A percentile compares a stretch with the other conserved stretches of the same genome.
phyloP scores from a whole-genome alignment of 306 rosid species.

The Rosa multiflora region DNA sequence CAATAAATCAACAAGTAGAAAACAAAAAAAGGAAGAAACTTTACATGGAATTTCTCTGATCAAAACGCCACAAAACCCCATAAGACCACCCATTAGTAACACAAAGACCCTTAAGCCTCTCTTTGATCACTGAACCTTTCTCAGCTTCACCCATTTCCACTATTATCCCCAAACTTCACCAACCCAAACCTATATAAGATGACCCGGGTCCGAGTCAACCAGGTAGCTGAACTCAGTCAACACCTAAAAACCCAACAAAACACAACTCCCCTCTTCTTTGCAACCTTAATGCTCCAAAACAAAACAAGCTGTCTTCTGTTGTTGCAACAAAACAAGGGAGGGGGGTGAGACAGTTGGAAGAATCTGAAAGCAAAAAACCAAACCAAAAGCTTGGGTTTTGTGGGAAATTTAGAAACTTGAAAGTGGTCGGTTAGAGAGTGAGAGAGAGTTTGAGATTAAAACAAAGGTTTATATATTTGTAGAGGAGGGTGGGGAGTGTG shows the following conservation, averaged over 20 bases:
- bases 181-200: conserved; percentile 29
- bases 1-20: conserved; percentile 4
- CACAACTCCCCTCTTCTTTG: conserved; percentile 13
- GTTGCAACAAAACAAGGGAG: conserved; percentile 8
- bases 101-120: conserved; percentile 59
- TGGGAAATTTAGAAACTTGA: conserved; percentile 18
- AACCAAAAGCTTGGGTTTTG: conserved; percentile 10
- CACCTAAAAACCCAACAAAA: neutral
- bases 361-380: conserved; percentile 22
- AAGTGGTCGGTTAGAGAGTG: conserved; percentile 36
- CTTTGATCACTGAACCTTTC: conserved; percentile 39
- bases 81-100: conserved; percentile 65
- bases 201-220: conserved; percentile 28
- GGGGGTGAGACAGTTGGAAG: conserved; percentile 21
- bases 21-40: conserved; percentile 23
- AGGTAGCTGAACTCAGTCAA: conserved; percentile 9
- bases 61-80: conserved; percentile 76
- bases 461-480: conserved; percentile 6
- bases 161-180: conserved; percentile 15
- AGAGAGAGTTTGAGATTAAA: conserved; percentile 15
- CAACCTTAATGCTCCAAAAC: conserved; percentile 4
- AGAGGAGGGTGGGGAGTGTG: neutral
- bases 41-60: conserved; percentile 63
- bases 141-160: conserved; percentile 41
- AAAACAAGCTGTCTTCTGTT: neutral